Base-by-base conservation (phyloP, 257 asterid genomes). In the Forsythia suspensa region DNA sequence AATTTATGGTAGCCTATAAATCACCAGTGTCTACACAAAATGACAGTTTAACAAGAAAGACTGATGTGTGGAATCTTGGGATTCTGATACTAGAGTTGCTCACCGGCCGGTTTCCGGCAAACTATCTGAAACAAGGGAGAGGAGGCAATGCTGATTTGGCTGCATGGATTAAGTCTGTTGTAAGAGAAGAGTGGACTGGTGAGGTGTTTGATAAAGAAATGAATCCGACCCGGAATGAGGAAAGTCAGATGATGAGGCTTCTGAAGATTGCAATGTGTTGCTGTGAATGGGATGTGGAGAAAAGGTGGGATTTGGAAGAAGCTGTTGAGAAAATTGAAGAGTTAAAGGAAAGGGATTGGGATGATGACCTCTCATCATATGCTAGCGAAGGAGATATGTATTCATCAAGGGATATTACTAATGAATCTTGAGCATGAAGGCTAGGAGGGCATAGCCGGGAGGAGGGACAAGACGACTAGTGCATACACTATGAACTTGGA, bases 51-150 rank as follows among this genome's bases (percentile, higher is more conserved):
- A 70, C 89, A 0, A 77, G 87, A 18, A 91, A 88, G 65, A 82
- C 95, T 0, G 96, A 92, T 40, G 89, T 89, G 4, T 92, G 97
- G 96, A 89, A 93, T 84, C 89, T 87, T 0, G 96, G 97, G 13
- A 89, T 88, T 51, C 83, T 92, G 24, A 88, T 91, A 16, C 92
- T 92, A 0, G 96, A 92, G 89, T 21, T 89, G 40, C 85, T 92
- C 1, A 92, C 96, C 0, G 97, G 96, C 37, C 82, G 80, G 15
- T 88, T 87, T 40, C 97, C 95, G 1, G 87, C 88, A 0, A 84
- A 92, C 78, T 91, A 88, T 38, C 76, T 88, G 15, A 85, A 85
- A 40, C 83, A 85, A 71, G 96, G 94, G 2, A 79, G 84, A 37
- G 91, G 84, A 3, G 86, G 82, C 0, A 79, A 90, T 37, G 88